Base-by-base conservation (phyloP, 371 early-diverging fungal genomes). In the Mortierella sp. region DNA sequence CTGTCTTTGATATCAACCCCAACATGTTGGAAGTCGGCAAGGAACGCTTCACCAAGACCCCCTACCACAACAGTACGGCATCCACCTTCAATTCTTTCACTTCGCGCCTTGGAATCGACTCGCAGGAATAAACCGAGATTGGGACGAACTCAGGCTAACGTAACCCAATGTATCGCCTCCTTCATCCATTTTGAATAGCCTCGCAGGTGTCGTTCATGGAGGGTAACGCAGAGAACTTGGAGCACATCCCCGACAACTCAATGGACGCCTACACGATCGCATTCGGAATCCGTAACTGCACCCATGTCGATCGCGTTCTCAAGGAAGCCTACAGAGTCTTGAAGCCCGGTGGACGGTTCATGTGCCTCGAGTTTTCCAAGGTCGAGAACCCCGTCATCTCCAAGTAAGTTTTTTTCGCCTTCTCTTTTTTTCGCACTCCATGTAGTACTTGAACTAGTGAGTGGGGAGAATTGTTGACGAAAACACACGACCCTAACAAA, bases 221-320 rank as follows among this genome's bases (percentile, higher is more conserved):
- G 41, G 98, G 98, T 54, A 98, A 99, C 87, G 99, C 98, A 11
- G 99, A 99, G 87, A 86, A 95, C 29, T 89, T 99, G 70, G 91
- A 87, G 5, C 90, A 90, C 27, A 93, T 99, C 55, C 92, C 94
- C 24, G 94, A 94, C 83, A 92, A 93, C 75, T 93, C 96, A 1
- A 92, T 96, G 55, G 99, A 99, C 85, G 97, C 95, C 0, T 99
- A 98, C 87, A 97, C 97, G 10, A 98, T 98, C 78, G 97, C 98
- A 14, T 98, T 98, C 89, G 99, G 99, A 68, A 99, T 99, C 79
- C 95, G 98, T 75, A 99, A 99, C 90, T 97, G 97, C 89, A 98
- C 99, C 1, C 95, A 97, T 81, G 90, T 97, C n/a, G 98, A 98
- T 81, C 89, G 88, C 10, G 99, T 97, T 1, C 89, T 99, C 56